Base-by-base conservation (phyloP, 139 green algal genomes). In the Coelastrella sp. region DNA sequence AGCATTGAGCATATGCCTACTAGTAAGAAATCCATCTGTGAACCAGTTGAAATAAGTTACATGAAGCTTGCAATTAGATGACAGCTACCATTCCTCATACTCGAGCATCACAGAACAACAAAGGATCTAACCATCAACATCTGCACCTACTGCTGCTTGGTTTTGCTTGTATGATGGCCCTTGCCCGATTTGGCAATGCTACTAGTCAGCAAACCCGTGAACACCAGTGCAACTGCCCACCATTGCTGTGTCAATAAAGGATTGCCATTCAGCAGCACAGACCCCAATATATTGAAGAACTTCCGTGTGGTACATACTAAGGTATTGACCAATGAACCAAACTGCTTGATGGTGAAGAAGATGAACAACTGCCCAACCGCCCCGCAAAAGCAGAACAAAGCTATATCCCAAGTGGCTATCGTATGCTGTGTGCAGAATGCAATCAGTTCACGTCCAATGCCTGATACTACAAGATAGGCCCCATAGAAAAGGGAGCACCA, bases 221-320 rank as follows among this genome's bases (percentile, higher is more conserved):
- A 99, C 34, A 99, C 97, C 62, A 99, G 86, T 9, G 19, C 72
- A 27, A 99, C 96, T 3, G 94, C 97, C 17, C 79, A 77, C 97
- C 97, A 99, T 87, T 99, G 97, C 69, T 93, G 87, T 3, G 80
- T 63, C 25, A 96, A 87, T 75, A 99, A 84, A 3, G 92, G 89
- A 83, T 96, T 98, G 25, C 41, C 82, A 67, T 89, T 89, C 48
- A 86, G 86, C 21, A 92, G 48, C 23, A 94, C 92, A 4, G 89
- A 96, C 25, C 97, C 85, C 84, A 99, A 85, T 80, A 99, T 99
- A 90, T 94, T 98, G 90, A 99, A 98, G 88, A 99, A 99, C 92
- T 99, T 99, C 68, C 97, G 91, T 19, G 97, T 99, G 43, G 97
- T 99, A 85, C 95, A 99, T 34, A 99, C 91, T 25, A 98, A 90